A percentile compares a stretch with the other conserved stretches of the same genome.
These are phyloP conservation scores for Nannochloris sp. DNA, from an alignment of 139 green algal genomes.

Conservation along the genomic window DNA sequence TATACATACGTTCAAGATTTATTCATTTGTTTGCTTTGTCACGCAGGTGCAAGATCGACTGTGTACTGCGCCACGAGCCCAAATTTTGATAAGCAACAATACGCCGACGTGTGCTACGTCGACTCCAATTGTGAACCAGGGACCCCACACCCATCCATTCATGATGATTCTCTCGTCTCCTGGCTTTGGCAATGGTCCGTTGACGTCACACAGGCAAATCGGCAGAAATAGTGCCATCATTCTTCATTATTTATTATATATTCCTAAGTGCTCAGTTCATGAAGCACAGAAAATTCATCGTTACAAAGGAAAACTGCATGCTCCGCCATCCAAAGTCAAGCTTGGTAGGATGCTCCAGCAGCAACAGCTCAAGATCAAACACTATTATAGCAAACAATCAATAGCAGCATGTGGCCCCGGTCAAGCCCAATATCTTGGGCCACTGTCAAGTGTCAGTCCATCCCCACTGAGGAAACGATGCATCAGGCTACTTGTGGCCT, in stretches of 20 bases:
- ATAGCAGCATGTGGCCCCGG: too few relatives aligned
- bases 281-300: too few relatives aligned
- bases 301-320: too few relatives aligned
- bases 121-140: constrained; percentile 38
- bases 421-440: too few relatives aligned
- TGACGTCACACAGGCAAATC: neutral
- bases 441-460: too few relatives aligned
- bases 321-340: too few relatives aligned
- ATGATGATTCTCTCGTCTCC: constrained; percentile 23
- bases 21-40: neutral
- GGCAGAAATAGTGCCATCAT: too few relatives aligned
- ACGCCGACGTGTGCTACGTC: constrained; percentile 43
- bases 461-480: too few relatives aligned
- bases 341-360: too few relatives aligned
- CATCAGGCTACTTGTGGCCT: neutral
- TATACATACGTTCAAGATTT: neutral
- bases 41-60: constrained; percentile 31
- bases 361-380: too few relatives aligned
- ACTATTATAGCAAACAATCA: too few relatives aligned
- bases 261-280: neutral
- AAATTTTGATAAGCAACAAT: constrained; percentile 12
- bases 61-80: constrained; percentile 46
- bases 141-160: constrained; percentile 15
- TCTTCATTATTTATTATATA: neutral
- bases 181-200: constrained; percentile 66